A percentile compares a stretch with the other conserved stretches of the same genome.
phyloP scores from a whole-genome alignment of 768 basidiomycete species.

The Mycena floridula region DNA sequence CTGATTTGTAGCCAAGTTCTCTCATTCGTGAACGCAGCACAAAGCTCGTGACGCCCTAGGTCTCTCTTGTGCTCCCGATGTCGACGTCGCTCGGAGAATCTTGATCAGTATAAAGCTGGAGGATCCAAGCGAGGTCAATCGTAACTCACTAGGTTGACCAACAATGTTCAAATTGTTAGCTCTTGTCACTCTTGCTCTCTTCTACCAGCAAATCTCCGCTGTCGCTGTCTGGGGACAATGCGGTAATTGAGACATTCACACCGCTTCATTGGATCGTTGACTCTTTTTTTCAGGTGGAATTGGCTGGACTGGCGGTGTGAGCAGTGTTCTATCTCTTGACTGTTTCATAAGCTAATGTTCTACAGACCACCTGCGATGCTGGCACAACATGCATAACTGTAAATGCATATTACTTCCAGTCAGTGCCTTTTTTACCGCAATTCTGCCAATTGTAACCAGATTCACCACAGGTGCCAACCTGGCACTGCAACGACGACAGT shows the following conservation, averaged over 20 bases:
- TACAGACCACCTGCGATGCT: constrained; percentile 12
- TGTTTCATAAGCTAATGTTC: too few species aligned
- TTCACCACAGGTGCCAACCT: constrained; percentile 9
- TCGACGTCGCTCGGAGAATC: too few species aligned
- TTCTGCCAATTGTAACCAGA: too few species aligned
- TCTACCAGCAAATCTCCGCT: not conserved
- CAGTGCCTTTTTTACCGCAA: constrained; percentile 4
- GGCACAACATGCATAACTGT: constrained; percentile 21
- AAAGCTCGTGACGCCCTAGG: too few species aligned
- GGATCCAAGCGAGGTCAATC: too few species aligned
- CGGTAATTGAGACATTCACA: not conserved
- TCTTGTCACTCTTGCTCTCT: not conserved
- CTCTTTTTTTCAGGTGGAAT: constrained; percentile 15
- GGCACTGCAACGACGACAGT: not conserved
- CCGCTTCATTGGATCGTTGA: not conserved
- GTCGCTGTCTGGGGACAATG: constrained; percentile 1
- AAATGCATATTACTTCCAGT: constrained; percentile 29
- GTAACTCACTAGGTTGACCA: too few species aligned
- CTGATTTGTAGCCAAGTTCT: too few species aligned
- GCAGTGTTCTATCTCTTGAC: too few species aligned
- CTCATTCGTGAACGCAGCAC: too few species aligned
- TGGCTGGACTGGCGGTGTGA: constrained; percentile 20
- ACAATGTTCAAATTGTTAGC: not conserved
- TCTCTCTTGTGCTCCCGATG: too few species aligned
- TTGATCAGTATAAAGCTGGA: too few species aligned